Evolutionary conservation across 2,329 filamentous ascomycete genomes (phyloP), one percentile per base, ranked within the genome.

Genomic region (Myriosclerotinia curreyana): DNA sequence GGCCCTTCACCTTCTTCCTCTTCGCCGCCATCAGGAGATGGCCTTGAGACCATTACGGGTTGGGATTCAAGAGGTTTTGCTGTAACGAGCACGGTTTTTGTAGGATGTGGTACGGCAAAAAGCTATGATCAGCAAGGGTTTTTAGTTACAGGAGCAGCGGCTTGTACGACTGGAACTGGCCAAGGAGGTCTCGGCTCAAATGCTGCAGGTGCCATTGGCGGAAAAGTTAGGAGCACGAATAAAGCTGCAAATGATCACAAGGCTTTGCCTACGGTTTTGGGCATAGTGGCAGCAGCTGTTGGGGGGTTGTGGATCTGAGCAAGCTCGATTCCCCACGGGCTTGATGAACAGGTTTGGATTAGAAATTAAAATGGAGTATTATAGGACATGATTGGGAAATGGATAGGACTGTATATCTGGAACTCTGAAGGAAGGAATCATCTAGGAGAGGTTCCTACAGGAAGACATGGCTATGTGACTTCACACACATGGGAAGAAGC

Each of bases 61-160:
- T 83, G 77, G 69, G 76, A 83, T 70, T 72, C 81, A 40, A 76
- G 77, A 67, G 80, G 81, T 42, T 83, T 83, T 71, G 76, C 77
- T 36, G 82, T 80, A 1, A 77, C 80, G 1, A 75, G 76, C 64
- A 79, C 78, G 7, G 71, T 77, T 25, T 68, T 74, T 22, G 73
- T 74, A 15, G 77, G 76, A 28, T 72, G 69, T 58, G 74, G 75
- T 6, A 69, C 75, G 11, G 67, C 75, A 8, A 79, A 76, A 64
- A 77, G 75, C 53, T 82, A 79, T 71, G 76, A 82, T 69, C 72
- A 76, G 36, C 74, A 77, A 64, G 80, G 80, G 5, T 80, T 80
- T 65, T 73, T 77, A 40, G 77, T 79, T 62, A 79, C 68, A 1
- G 55, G 36, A 31, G 66, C 67, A 14, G 48, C 60, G 46, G 64